These are phyloP conservation scores for Morella rubra DNA, from an alignment of 306 rosid species.

Conservation along the genomic window DNA sequence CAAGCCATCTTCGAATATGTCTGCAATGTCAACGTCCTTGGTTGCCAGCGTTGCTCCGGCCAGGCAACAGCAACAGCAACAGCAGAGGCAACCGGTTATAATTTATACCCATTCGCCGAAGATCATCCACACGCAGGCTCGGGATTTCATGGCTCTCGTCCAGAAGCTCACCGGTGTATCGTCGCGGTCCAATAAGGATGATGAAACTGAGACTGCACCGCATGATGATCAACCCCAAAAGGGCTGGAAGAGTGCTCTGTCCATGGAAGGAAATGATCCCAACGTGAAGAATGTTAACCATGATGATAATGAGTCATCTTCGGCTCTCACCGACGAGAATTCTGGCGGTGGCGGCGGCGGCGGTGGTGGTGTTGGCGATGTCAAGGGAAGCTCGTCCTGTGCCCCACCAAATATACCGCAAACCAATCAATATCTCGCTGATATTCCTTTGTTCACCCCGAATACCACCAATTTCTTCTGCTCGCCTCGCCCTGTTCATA, in stretches of 20 bases:
- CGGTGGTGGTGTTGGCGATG: not conserved
- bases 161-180: constrained; percentile 75
- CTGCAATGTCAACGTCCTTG: not conserved
- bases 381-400: not conserved
- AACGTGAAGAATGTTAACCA: constrained; percentile 7
- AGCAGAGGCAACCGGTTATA: constrained; percentile 57
- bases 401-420: not conserved
- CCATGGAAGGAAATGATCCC: not conserved
- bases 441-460: constrained; percentile 71
- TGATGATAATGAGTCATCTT: constrained; percentile 30
- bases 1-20: constrained; percentile 32
- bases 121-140: constrained; percentile 65
- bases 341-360: not conserved
- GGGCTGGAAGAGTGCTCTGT: not conserved
- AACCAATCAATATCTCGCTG: constrained; percentile 24
- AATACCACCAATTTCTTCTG: constrained; percentile 44
- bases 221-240: constrained; percentile 4
- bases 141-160: constrained; percentile 82
- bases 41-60: not conserved
- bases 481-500: constrained; percentile 35
- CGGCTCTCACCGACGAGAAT: constrained; percentile 34
- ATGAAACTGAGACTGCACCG: not conserved
- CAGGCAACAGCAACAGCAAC: constrained; percentile 33
- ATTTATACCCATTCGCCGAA: constrained; percentile 81
- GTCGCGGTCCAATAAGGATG: constrained; percentile 19